Percentiles rank a stretch among this genome's conserved stretches.
phyloP scores from a whole-genome alignment of 495 filamentous ascomycete species.

The Aspergillus egyptiacus region DNA sequence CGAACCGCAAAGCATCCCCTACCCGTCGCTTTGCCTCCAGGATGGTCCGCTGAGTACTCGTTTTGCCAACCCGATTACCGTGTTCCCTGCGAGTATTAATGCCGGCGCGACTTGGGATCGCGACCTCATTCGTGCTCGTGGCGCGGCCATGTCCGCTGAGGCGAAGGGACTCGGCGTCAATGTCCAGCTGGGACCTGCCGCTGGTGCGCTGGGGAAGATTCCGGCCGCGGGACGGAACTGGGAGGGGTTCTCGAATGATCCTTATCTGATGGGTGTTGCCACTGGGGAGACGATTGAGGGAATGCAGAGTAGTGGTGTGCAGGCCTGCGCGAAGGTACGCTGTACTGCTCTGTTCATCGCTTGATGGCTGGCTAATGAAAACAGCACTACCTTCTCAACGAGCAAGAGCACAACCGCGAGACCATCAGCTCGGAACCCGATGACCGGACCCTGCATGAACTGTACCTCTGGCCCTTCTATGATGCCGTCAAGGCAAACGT shows the following conservation, averaged over 20 bases:
- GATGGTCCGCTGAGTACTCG: constrained; percentile 51
- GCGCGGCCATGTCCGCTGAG: constrained; percentile 56
- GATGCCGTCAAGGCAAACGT: constrained; percentile 58
- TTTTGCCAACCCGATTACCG: constrained; percentile 44
- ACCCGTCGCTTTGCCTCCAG: constrained; percentile 48
- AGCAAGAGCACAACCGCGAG: constrained; percentile 67
- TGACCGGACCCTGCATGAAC: constrained; percentile 70
- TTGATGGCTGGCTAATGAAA: no score
- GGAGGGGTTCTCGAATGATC: constrained; percentile 69
- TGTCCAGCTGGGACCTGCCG: constrained; percentile 46
- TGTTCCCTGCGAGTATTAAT: constrained; percentile 51
- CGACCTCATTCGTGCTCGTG: constrained; percentile 55
- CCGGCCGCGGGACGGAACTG: constrained; percentile 54
- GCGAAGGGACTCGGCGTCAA: constrained; percentile 49
- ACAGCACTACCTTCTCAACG: constrained; percentile 20
- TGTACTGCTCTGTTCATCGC: no score
- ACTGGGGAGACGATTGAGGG: constrained; percentile 51
- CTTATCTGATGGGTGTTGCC: constrained; percentile 52
- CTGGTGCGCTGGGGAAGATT: constrained; percentile 48
- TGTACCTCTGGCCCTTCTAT: constrained; percentile 75
- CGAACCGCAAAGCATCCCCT: constrained; percentile 35
- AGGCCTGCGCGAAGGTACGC: constrained; percentile 56
- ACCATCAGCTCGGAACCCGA: constrained; percentile 51
- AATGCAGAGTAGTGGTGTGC: constrained; percentile 51
- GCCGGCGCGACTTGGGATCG: constrained; percentile 67